A percentile compares a stretch with the other conserved stretches of the same genome.
These are phyloP conservation scores for Cladophialophora chaetospira DNA, from an alignment of 2,329 filamentous ascomycete genomes.

Conservation along the genomic window DNA sequence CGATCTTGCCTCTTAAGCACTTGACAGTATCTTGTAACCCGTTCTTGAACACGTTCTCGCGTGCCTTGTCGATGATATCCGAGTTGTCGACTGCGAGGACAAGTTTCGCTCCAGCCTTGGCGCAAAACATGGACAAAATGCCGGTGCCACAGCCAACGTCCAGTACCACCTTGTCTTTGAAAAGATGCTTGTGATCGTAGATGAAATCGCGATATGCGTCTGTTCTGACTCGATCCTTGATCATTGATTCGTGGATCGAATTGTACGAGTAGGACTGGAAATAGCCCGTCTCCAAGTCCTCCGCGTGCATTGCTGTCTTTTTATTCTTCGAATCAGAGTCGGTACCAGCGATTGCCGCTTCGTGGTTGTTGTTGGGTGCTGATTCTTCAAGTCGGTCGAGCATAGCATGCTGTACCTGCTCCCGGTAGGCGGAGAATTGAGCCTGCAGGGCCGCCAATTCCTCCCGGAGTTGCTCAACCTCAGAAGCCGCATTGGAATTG, in stretches of 20 bases:
- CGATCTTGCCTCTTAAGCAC: slow-evolving; percentile 80
- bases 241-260: slow-evolving; percentile 94
- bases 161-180: slow-evolving; percentile 81
- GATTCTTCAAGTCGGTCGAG: slow-evolving; percentile 64
- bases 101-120: slow-evolving; percentile 79
- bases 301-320: slow-evolving; percentile 42
- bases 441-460: slow-evolving; percentile 61
- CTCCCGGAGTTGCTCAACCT: slow-evolving; percentile 62
- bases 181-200: slow-evolving; percentile 85
- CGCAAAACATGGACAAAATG: slow-evolving; percentile 93
- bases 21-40: slow-evolving; percentile 72
- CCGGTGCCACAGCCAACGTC: slow-evolving; percentile 86
- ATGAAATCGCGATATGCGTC: slow-evolving; percentile 94
- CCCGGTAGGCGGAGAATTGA: slow-evolving; percentile 67
- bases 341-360: slow-evolving; percentile 33
- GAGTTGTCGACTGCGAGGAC: slow-evolving; percentile 94
- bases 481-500: slow-evolving; percentile 44
- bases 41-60: slow-evolving; percentile 82
- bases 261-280: slow-evolving; percentile 68
- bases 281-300: slow-evolving; percentile 56
- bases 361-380: slow-evolving; percentile 36
- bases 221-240: slow-evolving; percentile 85
- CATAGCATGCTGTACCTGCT: slow-evolving; percentile 66
- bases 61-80: slow-evolving; percentile 82
- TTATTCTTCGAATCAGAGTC: slow-evolving; percentile 44